These are phyloP conservation scores for Schizochytrium sp. DNA, from an alignment of 108 stramenopile species.

Conservation along the genomic window DNA sequence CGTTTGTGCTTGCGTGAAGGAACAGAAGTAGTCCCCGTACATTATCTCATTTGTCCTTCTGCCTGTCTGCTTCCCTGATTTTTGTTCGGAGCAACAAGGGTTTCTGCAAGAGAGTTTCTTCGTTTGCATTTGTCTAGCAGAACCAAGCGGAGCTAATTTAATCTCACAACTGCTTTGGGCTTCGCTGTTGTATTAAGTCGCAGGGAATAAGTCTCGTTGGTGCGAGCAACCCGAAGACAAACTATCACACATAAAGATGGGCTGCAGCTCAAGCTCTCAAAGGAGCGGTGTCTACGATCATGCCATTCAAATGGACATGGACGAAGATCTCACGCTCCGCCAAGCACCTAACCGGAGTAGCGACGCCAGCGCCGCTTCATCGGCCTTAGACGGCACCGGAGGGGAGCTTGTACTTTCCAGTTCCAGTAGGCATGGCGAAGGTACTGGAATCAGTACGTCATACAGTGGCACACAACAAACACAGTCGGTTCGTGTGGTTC, in stretches of 20 bases:
- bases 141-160: too few species aligned
- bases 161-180: neutral
- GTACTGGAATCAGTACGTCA: neutral
- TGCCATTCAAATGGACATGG: neutral
- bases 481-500: neutral
- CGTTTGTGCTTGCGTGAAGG: too few species aligned
- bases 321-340: neutral
- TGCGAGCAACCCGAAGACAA: neutral
- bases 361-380: slow-evolving; percentile 5
- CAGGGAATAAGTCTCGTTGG: neutral
- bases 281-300: slow-evolving; percentile 45
- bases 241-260: neutral
- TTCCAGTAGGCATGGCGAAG: neutral
- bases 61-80: too few species aligned
- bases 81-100: too few species aligned
- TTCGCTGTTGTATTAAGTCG: neutral
- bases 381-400: neutral
- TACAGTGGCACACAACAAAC: neutral
- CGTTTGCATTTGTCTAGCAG: too few species aligned
- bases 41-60: too few species aligned
- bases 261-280: slow-evolving; percentile 54
- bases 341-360: neutral
- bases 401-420: slow-evolving; percentile 31
- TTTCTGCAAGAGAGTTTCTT: too few species aligned
- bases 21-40: too few species aligned